Evolutionary conservation across 768 basidiomycete species (phyloP), one percentile per base, ranked within the genome.

Genomic region (Tephrocybe sp.): DNA sequence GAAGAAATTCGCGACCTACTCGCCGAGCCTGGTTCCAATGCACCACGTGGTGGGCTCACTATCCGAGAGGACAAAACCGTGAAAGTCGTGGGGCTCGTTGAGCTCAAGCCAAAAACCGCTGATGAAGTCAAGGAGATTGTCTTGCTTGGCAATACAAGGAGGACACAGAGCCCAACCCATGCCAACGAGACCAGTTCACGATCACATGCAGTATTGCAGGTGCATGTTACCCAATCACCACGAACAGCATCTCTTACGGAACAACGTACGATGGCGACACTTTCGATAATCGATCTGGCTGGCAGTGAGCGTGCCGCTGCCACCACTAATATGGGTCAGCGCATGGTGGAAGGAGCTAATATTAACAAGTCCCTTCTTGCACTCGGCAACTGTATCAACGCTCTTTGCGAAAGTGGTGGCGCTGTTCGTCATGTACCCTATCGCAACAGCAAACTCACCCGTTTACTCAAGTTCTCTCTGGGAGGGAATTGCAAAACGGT

Each of bases 401-500:
- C 97, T 5, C 84, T 99, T 42, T 97, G 95, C 71, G 91, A 94
- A 67, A 92, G 91, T 49, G 91, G 91, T 5, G 88, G 88, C 23
- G 86, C 87, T 22, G 66, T 83, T 50, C 89, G 90, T 29, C 97
- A 98, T 64, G 79, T 99, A 11, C 97, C 97, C 0, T 99, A 98
- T 68, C 83, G 97, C 47, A 97, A 99, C 72, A 93, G 91, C 76
- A 99, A 99, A 70, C 88, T 99, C 56, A 99, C 97, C 1, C 89
- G 97, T 36, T 71, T 98, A 38, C 86, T 98, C 63, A 98, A 97
- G 68, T 97, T 97, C 74, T 94, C 95, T 1, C 81, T 98, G 41
- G 95, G 95, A 1, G 97, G 97, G 5, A 98, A 98, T 67, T 99
- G 97, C 80, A 92, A 95, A 70, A 99, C 97, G 1, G 94, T 97